Conservation (phyloP, 176 grass and related monocot genomes). For the Dendrocalamus sinicus region DNA sequence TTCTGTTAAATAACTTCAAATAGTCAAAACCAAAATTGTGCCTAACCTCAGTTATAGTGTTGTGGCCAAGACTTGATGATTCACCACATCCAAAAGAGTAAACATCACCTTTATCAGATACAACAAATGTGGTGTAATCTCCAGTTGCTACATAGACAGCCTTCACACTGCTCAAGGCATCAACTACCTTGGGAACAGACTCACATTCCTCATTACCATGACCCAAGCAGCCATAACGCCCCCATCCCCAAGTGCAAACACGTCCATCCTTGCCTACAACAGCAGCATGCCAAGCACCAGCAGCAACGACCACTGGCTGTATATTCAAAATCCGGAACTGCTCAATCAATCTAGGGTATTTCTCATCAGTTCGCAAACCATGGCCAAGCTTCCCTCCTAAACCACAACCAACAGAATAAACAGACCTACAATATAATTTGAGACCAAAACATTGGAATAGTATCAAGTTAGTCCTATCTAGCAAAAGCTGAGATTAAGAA, state of each 20-base stretch:
- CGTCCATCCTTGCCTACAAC: constrained; percentile 85
- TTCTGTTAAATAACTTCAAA: neutral
- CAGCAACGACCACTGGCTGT: constrained; percentile 83
- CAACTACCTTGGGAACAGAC: constrained; percentile 79
- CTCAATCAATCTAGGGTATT: constrained; percentile 83
- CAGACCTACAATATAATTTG: constrained; percentile 60
- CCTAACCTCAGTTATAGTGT: constrained; percentile 61
- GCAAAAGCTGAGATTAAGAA: neutral
- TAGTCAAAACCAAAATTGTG: constrained; percentile 5
- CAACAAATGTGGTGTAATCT: constrained; percentile 91
- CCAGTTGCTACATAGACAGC: constrained; percentile 83
- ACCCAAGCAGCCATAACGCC: constrained; percentile 91
- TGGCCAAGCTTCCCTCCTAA: constrained; percentile 93
- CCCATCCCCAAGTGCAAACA: constrained; percentile 97
- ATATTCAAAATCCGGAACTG: constrained; percentile 74
- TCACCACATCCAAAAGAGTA: constrained; percentile 92
- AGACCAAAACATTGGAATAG: constrained; percentile 12
- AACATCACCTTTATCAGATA: constrained; percentile 77
- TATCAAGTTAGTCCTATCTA: neutral
- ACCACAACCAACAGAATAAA: constrained; percentile 93
- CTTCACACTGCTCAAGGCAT: constrained; percentile 68
- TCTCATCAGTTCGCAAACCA: constrained; percentile 80
- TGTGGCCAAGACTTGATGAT: constrained; percentile 88
- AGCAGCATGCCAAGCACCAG: constrained; percentile 91
- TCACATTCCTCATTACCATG: constrained; percentile 96